Conservation (phyloP, 371 early-diverging fungal species). For the Zychaea mexicana region DNA sequence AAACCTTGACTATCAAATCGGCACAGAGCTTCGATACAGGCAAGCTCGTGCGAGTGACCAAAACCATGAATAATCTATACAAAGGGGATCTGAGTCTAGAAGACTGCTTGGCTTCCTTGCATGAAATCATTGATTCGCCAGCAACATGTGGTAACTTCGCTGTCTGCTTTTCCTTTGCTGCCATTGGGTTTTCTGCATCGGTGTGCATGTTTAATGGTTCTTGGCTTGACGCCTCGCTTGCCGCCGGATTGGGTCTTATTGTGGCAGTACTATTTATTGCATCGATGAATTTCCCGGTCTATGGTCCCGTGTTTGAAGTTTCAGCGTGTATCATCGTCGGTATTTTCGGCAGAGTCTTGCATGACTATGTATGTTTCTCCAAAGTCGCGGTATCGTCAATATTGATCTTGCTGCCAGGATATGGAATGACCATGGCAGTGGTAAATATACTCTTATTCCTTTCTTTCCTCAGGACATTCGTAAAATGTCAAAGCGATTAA, state of each 20-base stretch:
- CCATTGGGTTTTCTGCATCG: conserved; percentile 38
- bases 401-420: conserved; percentile 60
- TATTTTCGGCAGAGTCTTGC: conserved; percentile 29
- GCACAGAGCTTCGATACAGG: conserved; percentile 40
- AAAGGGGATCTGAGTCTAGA: conserved; percentile 16
- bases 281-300: conserved; percentile 36
- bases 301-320: conserved; percentile 46
- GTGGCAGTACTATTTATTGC: conserved; percentile 32
- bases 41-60: conserved; percentile 34
- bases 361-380: conserved; percentile 39
- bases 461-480: not conserved
- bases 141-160: conserved; percentile 33
- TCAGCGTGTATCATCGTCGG: conserved; percentile 41
- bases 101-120: conserved; percentile 29
- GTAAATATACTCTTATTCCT: conserved; percentile 9
- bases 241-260: conserved; percentile 28
- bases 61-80: conserved; percentile 38
- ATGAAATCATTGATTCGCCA: conserved; percentile 27
- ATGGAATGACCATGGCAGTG: conserved; percentile 29
- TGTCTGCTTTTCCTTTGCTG: conserved; percentile 22
- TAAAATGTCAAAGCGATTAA: too few relatives aligned
- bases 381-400: conserved; percentile 45
- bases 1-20: conserved; percentile 42
- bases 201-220: conserved; percentile 42
- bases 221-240: conserved; percentile 40